Evolutionary conservation across 2,329 filamentous ascomycete species (phyloP).

Genomic region (Cladosporium sphaerospermum): DNA sequence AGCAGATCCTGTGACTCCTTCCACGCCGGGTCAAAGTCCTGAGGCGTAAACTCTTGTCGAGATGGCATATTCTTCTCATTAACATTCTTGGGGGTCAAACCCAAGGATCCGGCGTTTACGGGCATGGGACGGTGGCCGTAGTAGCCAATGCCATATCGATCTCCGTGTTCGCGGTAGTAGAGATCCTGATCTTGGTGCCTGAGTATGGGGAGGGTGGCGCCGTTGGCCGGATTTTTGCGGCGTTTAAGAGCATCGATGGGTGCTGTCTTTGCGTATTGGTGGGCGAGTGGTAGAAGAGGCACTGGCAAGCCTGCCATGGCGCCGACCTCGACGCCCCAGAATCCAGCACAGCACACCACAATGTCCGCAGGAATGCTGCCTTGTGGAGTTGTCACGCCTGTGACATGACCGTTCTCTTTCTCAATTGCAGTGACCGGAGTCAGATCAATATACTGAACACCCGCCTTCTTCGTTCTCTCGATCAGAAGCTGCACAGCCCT

Average conservation of each 20-base stretch:
- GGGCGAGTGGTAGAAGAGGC: constrained; percentile 55
- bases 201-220: constrained; percentile 52
- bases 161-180: constrained; percentile 60
- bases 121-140: constrained; percentile 60
- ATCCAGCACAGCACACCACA: constrained; percentile 57
- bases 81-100: constrained; percentile 48
- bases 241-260: constrained; percentile 41
- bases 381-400: constrained; percentile 48
- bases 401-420: constrained; percentile 44
- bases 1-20: constrained; percentile 49
- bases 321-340: constrained; percentile 61
- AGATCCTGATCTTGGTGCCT: constrained; percentile 59
- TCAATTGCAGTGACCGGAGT: constrained; percentile 56
- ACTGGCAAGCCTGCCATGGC: constrained; percentile 54
- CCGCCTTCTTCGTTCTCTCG: constrained; percentile 50
- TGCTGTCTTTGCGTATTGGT: constrained; percentile 60
- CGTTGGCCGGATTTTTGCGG: constrained; percentile 41
- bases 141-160: constrained; percentile 57
- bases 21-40: constrained; percentile 59
- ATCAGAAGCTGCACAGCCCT: constrained; percentile 58
- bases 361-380: constrained; percentile 53
- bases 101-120: constrained; percentile 49
- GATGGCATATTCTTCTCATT: constrained; percentile 59
- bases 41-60: constrained; percentile 51
- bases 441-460: constrained; percentile 51